Evolutionary conservation across 768 basidiomycete genomes (phyloP).

Genomic region (Rubroboletus pulcherrimus): DNA sequence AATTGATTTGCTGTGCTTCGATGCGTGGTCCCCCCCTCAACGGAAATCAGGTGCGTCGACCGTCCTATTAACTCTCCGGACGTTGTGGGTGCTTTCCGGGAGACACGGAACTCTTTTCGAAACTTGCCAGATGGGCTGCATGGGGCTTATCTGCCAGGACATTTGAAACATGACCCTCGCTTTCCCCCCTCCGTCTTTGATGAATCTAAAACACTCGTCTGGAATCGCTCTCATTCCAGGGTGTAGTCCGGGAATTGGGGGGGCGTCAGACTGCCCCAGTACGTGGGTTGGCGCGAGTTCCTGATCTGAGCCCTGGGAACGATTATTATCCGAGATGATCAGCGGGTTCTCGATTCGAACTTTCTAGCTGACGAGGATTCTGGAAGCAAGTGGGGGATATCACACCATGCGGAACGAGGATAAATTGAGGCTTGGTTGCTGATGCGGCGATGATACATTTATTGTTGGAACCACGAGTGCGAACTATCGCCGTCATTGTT

Average conservation of each 20-base stretch:
- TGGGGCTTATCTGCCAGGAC: conserved; percentile 7
- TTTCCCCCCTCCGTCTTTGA: not conserved
- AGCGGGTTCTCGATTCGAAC: not conserved
- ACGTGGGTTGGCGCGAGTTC: not conserved
- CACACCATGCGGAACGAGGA: not conserved
- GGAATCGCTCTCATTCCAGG: not conserved
- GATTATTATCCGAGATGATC: not conserved
- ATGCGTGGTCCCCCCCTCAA: not conserved
- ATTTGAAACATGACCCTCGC: conserved; percentile 1
- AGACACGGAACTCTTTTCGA: not conserved
- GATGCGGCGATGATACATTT: not conserved
- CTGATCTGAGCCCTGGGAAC: not conserved
- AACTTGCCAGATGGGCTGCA: not conserved
- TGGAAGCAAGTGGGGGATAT: not conserved
- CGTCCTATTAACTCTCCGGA: not conserved
- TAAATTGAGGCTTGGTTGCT: conserved; percentile 1
- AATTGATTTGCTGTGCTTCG: conserved; percentile 1
- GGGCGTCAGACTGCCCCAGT: not conserved
- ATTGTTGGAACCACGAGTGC: not conserved
- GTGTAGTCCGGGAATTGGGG: not conserved
- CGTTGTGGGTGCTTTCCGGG: not conserved
- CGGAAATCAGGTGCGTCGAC: conserved; percentile 2
- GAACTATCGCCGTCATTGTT: conserved; percentile 8
- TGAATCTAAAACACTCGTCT: not conserved
- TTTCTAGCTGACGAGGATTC: not conserved